Base-by-base conservation (phyloP, 1,284 basidiomycete species). In the Wallemia hederae region DNA sequence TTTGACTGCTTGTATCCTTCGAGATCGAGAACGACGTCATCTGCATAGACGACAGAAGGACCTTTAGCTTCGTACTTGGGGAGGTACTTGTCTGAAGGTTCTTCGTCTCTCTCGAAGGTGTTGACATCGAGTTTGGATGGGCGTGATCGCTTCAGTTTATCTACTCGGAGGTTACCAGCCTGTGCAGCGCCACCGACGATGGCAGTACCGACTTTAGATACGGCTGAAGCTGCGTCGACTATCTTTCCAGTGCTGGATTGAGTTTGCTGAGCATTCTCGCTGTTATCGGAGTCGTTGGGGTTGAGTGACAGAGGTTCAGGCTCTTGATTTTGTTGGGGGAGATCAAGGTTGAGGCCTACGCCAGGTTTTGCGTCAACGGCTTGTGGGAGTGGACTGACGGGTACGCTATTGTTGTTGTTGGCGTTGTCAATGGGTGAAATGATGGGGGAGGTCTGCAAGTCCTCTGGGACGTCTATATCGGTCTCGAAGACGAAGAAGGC, bases 401-500 rank as follows among this genome's bases (percentile, higher is more conserved):
- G 56, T 58, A 28, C 25, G 56, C 56, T 59, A 15, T 17, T 28
- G 2, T 11, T n/a, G 33, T n/a, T n/a, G 33, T 58, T 24, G 22
- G 17, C n/a, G 1, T 49, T 19, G 55, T 72, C 69, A 2, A 68
- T 68, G 1, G 73, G 68, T 59, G 67, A 75, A 22, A 91, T 78
- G 24, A 92, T 74, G 24, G 94, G 94, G 71, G 85, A 89, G 0
- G 94, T 99, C 65, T 92, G 83, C 62, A 99, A 78, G 67, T 91
- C 86, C 58, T 81, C 84, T 1, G 94, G 92, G 29, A 98, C 82
- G 64, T 91, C 85, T 59, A 83, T 85, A 57, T 94, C 88, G 1
- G 92, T 96, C 72, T 99, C 91, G 65, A 98, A 87, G 39, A 99
- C 85, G 68, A 98, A 98, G 75, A 98, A 98, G 0, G 92, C 94